Conservation (phyloP, 2,329 filamentous ascomycete species). For the Atkinsonella hypoxylon region DNA sequence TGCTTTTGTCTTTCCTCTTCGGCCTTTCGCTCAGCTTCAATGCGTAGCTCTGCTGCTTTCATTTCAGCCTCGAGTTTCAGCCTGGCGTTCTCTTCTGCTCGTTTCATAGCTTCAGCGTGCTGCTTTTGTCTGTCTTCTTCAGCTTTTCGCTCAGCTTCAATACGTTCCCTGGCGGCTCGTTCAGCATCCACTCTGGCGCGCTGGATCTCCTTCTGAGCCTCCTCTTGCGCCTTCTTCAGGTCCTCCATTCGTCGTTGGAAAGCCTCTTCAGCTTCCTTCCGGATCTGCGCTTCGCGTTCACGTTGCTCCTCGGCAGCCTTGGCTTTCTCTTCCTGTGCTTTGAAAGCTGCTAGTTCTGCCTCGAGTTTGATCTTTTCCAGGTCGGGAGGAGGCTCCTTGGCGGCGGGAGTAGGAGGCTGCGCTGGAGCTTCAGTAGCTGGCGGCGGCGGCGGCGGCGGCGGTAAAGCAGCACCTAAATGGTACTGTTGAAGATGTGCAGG, state of each 20-base stretch:
- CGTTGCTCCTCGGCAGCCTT: slow-evolving; percentile 33
- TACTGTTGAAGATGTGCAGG: slow-evolving; percentile 24
- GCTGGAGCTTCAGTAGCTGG: slow-evolving; percentile 27
- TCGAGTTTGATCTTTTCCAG: slow-evolving; percentile 50
- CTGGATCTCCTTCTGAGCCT: slow-evolving; percentile 35
- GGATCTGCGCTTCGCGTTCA: slow-evolving; percentile 32
- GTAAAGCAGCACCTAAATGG: slow-evolving; percentile 20
- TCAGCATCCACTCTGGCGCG: slow-evolving; percentile 34
- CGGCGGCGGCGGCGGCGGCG: slow-evolving; percentile 16
- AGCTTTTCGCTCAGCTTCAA: slow-evolving; percentile 30
- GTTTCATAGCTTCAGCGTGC: slow-evolving; percentile 22
- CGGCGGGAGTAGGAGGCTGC: slow-evolving; percentile 21
- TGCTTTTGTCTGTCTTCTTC: slow-evolving; percentile 32
- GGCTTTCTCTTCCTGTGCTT: slow-evolving; percentile 32
- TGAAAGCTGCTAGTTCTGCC: slow-evolving; percentile 41
- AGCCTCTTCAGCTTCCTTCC: slow-evolving; percentile 34
- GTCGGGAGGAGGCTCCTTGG: slow-evolving; percentile 31
- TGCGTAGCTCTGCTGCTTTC: slow-evolving; percentile 19
- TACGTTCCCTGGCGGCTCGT: slow-evolving; percentile 29
- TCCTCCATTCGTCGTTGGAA: slow-evolving; percentile 30
- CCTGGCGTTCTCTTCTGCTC: slow-evolving; percentile 25
- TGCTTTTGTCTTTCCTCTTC: slow-evolving; percentile 32
- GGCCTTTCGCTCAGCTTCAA: slow-evolving; percentile 30
- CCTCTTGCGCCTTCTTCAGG: slow-evolving; percentile 29
- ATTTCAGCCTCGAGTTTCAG: slow-evolving; percentile 28